Evolutionary conservation across 331 rosid genomes (phyloP).

Genomic region (Phaseolus coccineus): DNA sequence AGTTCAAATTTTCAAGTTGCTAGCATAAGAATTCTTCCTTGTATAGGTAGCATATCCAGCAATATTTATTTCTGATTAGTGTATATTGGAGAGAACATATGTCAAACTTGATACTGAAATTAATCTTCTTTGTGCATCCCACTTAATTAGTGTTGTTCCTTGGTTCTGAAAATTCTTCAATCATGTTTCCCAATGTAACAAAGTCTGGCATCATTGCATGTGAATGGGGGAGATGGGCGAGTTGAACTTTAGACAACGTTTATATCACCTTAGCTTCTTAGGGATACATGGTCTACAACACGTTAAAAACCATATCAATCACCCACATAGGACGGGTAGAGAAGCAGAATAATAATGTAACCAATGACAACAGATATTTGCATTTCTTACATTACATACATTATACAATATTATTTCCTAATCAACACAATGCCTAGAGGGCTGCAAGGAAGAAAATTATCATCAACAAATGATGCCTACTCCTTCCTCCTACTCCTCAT

Average conservation of each 20-base stretch:
- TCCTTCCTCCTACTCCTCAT: constrained; percentile 41
- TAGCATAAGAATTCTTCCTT: background rate
- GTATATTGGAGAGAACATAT: constrained; percentile 8
- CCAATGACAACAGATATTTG: constrained; percentile 38
- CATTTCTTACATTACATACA: constrained; percentile 42
- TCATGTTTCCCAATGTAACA: constrained; percentile 20
- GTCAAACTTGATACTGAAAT: constrained; percentile 25
- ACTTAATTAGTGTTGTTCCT: constrained; percentile 25
- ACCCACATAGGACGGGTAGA: constrained; percentile 4
- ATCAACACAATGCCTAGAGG: constrained; percentile 21
- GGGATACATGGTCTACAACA: constrained; percentile 34
- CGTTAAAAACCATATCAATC: constrained; percentile 21
- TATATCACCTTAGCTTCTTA: constrained; percentile 15
- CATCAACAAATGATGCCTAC: constrained; percentile 30
- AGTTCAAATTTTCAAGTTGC: constrained; percentile 8
- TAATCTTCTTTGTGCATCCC: constrained; percentile 20
- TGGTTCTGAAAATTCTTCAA: constrained; percentile 37
- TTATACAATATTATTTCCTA: constrained; percentile 37
- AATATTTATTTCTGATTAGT: constrained; percentile 3
- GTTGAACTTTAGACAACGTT: constrained; percentile 16
- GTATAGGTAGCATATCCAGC: background rate
- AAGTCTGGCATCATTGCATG: constrained; percentile 25
- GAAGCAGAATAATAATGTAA: constrained; percentile 20
- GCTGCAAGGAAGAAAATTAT: constrained; percentile 30
- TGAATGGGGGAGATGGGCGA: constrained; percentile 30